These are phyloP conservation scores for Syzygium syzygioides DNA, from an alignment of 441 rosid genomes.

Conservation along the genomic window DNA sequence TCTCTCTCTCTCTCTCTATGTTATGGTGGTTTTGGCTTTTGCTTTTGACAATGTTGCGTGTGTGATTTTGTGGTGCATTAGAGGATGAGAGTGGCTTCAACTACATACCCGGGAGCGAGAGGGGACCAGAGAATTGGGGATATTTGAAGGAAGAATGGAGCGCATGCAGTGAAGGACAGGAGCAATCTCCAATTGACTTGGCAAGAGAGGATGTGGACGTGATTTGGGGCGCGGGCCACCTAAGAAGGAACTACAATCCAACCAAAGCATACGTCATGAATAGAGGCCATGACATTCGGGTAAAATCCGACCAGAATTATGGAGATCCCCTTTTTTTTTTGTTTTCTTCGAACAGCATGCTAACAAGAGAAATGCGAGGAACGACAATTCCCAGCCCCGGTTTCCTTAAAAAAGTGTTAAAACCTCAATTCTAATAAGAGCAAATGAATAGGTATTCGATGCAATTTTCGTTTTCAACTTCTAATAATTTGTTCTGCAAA, in stretches of 20 bases:
- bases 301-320: conserved; percentile 7
- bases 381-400: neutral
- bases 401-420: neutral
- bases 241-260: conserved; percentile 26
- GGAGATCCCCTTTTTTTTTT: neutral
- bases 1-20: neutral
- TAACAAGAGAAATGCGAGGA: neutral
- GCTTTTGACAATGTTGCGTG: neutral
- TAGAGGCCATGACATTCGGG: conserved; percentile 51
- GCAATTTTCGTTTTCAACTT: neutral
- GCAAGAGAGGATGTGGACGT: conserved; percentile 18
- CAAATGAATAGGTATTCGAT: neutral
- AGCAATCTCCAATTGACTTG: conserved; percentile 2
- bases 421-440: neutral
- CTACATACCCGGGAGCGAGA: neutral
- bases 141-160: neutral
- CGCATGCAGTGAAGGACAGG: neutral
- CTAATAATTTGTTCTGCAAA: neutral
- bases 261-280: conserved; percentile 33
- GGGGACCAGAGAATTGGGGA: conserved; percentile 4
- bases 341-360: neutral
- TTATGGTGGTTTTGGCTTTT: neutral
- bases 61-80: neutral
- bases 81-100: conserved; percentile 1
- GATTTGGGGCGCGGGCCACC: neutral